Evolutionary conservation across 164 flowering plant genomes (phyloP), one percentile per base, ranked within the genome.

Genomic region (Saururus chinensis): DNA sequence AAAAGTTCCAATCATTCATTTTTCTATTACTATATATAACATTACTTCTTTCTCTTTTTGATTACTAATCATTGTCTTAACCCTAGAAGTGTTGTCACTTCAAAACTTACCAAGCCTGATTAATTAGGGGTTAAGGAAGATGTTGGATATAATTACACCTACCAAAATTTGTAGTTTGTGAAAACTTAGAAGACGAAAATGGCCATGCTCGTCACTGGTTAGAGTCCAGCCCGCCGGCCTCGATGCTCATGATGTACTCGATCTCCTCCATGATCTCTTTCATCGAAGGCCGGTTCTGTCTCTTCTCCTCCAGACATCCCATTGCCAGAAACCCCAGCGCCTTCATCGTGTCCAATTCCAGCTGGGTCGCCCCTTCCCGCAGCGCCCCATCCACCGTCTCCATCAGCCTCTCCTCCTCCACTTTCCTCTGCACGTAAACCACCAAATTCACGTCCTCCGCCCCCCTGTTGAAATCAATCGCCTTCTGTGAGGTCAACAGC

Each of bases 271-370:
- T 51, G 19, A 67, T 60, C 37, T 61, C 61, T 51, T 55, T 67
- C 70, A 67, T 67, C 14, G 70, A 61, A 10, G 65, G 65, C 65
- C 65, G 16, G 41, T 67, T 62, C 57, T 67, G 65, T 42, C 65
- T 55, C 56, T 49, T 23, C 51, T 67, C 70, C 40, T 67, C 65
- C 60, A 67, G 51, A 51, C 70, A 67, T 0, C 65, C 56, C 23
- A 61, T 4, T 0, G 70, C 70, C 45, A 67, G 26, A 56, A 62
- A 57, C 14, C 55, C 60, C 48, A 67, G 51, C 22, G 70, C 56
- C 70, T 67, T 67, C 51, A 67, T 61, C 11, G 61, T 57, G 40
- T 67, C 70, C 57, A 67, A 51, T 1, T 37, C 57, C 16, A 49
- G 21, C 51, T 42, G 60, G 19, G 51, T 56, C 9, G 70, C 65